Percentiles rank a stretch among this genome's conserved stretches.
phyloP scores from a whole-genome alignment of 1,284 basidiomycete genomes.

The Sporisorium iseilematis-ciliati region DNA sequence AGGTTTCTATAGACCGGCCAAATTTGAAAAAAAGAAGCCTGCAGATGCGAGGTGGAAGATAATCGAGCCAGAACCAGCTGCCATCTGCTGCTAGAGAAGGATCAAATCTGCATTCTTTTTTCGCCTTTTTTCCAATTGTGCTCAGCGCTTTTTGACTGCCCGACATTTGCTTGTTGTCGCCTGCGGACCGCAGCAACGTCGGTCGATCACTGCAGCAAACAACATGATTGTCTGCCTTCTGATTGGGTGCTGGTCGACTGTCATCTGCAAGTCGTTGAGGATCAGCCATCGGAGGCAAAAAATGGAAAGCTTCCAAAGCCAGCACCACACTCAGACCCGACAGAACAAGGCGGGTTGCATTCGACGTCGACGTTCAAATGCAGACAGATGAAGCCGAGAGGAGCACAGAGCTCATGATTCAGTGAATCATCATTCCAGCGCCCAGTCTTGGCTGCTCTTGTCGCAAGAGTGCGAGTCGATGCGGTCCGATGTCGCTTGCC shows the following conservation, averaged over 20 bases:
- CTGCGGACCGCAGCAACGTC: conserved; percentile 18
- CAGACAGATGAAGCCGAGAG: no score
- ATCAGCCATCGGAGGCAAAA: conserved; percentile 2
- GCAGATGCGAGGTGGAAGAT: conserved; percentile 18
- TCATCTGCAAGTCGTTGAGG: neutral
- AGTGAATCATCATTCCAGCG: no score
- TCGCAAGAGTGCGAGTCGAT: no score
- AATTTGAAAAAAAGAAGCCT: neutral
- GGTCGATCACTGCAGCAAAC: conserved; percentile 43
- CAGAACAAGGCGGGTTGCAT: no score
- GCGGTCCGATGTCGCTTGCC: neutral
- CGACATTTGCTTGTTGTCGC: neutral
- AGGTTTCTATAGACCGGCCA: neutral
- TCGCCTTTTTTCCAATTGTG: conserved; percentile 1
- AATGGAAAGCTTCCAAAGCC: no score
- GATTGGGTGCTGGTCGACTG: conserved; percentile 16
- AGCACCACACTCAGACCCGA: no score
- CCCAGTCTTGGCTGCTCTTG: no score
- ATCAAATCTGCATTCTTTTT: conserved; percentile 23
- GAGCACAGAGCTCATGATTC: no score
- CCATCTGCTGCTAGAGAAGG: conserved; percentile 34
- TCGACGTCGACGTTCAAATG: no score
- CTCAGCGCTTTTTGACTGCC: conserved; percentile 3
- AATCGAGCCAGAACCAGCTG: conserved; percentile 14
- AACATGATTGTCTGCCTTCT: conserved; percentile 7